Evolutionary conservation across 148 eudicot species (phyloP).

Genomic region (Rhododendron kiyosumense): DNA sequence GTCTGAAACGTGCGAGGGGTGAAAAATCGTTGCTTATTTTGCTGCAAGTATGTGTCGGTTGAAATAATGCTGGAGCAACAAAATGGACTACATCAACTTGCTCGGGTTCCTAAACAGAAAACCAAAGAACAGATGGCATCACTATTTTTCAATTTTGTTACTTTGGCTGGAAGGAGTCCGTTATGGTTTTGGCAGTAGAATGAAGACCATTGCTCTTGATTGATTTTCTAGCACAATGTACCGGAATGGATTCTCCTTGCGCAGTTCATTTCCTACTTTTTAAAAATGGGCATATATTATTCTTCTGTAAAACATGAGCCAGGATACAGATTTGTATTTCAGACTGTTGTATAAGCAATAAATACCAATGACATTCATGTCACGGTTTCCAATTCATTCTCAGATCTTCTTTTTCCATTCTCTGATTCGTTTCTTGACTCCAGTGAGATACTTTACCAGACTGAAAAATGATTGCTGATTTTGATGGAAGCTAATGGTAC

Average conservation of each 20-base stretch:
- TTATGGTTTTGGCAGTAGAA: not conserved
- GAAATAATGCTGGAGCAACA: not conserved
- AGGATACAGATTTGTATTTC: slow-evolving; percentile 2
- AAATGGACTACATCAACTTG: not conserved
- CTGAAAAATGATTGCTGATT: not conserved
- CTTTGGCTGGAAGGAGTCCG: not conserved
- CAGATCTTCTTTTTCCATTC: not conserved
- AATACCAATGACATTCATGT: not conserved
- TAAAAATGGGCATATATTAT: not conserved
- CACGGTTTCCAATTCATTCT: not conserved
- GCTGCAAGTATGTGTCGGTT: not conserved
- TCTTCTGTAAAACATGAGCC: not conserved
- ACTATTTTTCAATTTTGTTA: not conserved
- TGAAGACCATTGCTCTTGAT: not conserved
- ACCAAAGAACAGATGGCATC: not conserved
- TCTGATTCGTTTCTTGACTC: not conserved
- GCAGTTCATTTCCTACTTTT: not conserved
- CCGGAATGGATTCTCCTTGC: not conserved
- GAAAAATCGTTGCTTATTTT: not conserved
- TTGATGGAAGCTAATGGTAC: not conserved
- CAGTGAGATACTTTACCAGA: not conserved
- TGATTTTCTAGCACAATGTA: not conserved
- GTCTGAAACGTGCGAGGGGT: not conserved
- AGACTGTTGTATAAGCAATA: not conserved
- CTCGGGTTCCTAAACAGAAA: not conserved